Evolutionary conservation across 2,329 filamentous ascomycete species (phyloP).

Genomic region (Triangularia verruculosa): DNA sequence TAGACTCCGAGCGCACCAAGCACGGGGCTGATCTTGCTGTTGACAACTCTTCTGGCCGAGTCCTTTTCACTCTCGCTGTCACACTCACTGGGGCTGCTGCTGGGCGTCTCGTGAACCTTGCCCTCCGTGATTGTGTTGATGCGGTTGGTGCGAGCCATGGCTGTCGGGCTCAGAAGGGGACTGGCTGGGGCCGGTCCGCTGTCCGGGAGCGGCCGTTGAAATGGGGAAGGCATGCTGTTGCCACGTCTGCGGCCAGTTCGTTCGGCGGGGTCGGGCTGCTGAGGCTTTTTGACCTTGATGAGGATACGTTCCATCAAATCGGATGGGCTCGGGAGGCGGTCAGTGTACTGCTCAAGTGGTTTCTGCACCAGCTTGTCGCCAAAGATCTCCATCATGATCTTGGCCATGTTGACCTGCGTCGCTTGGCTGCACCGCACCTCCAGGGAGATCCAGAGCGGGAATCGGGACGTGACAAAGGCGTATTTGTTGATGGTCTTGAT

Average conservation of each 20-base stretch:
- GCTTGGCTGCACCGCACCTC: conserved; percentile 86
- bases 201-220: conserved; percentile 63
- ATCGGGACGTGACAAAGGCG: conserved; percentile 82
- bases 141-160: conserved; percentile 47
- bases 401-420: conserved; percentile 85
- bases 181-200: conserved; percentile 55
- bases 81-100: conserved; percentile 73
- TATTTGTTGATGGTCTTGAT: conserved; percentile 93
- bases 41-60: conserved; percentile 51
- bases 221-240: conserved; percentile 76
- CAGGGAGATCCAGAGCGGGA: conserved; percentile 89
- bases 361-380: conserved; percentile 74
- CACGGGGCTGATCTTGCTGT: conserved; percentile 81
- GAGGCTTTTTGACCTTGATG: conserved; percentile 89
- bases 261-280: conserved; percentile 48
- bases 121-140: conserved; percentile 59
- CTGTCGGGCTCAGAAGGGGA: conserved; percentile 51
- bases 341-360: conserved; percentile 65
- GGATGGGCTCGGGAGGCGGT: conserved; percentile 77
- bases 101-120: conserved; percentile 52
- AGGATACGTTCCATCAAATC: conserved; percentile 80
- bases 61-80: conserved; percentile 64
- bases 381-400: conserved; percentile 83
- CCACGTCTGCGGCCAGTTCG: conserved; percentile 51
- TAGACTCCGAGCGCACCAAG: conserved; percentile 84